phyloP scores from a whole-genome alignment of 257 asterid species.

The Nicotiana undulata region DNA sequence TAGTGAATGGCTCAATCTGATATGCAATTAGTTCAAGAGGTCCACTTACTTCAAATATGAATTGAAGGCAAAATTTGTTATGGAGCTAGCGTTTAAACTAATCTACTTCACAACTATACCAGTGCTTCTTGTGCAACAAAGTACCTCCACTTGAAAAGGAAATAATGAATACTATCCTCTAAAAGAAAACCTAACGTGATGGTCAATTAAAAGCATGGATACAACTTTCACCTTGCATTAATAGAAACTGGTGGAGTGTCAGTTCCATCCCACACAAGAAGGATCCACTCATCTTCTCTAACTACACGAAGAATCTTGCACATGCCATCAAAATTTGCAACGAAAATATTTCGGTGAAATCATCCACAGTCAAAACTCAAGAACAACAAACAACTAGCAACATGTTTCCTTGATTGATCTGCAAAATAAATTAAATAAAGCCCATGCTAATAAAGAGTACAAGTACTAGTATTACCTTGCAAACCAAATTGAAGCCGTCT shows the following conservation, averaged over 20 bases:
- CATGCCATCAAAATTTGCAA: neutral
- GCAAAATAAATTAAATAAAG: too few relatives aligned
- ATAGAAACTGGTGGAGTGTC: constrained; percentile 56
- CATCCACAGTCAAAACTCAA: neutral
- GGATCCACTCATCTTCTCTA: constrained; percentile 44
- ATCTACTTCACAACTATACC: neutral
- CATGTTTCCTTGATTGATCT: neutral
- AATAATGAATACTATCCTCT: neutral
- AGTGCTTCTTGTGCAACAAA: neutral
- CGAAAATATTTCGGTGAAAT: neutral
- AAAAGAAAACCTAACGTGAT: neutral
- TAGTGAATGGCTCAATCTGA: neutral
- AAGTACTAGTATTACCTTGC: constrained; percentile 50
- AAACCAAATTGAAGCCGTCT: constrained; percentile 35
- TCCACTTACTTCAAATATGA: neutral
- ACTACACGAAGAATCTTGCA: constrained; percentile 55
- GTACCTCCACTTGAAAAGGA: neutral
- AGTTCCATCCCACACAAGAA: constrained; percentile 89
- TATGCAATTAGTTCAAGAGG: neutral
- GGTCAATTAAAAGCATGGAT: neutral
- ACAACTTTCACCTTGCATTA: constrained; percentile 37
- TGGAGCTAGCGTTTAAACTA: neutral
- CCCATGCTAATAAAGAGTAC: neutral
- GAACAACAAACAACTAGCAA: neutral
- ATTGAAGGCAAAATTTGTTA: neutral